These are phyloP conservation scores for Sporothrix inflata DNA, from an alignment of 2,329 filamentous ascomycete genomes.

Conservation along the genomic window DNA sequence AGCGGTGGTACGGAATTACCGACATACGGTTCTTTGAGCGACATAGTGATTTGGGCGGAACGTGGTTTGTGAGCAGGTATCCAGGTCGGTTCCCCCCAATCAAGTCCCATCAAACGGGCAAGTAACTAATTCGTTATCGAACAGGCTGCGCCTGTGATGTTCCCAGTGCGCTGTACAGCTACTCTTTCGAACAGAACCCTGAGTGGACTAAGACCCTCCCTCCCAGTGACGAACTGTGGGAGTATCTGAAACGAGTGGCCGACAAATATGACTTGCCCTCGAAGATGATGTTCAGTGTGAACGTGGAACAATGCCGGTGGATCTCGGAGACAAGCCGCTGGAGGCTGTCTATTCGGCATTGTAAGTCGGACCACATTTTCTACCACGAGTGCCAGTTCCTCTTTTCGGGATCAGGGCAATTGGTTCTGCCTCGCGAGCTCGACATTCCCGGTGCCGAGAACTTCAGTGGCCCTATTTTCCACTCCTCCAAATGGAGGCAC, in stretches of 20 bases:
- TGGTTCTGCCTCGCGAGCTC: not conserved
- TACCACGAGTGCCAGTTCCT: constrained; percentile 21
- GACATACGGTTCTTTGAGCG: constrained; percentile 12
- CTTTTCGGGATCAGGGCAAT: not conserved
- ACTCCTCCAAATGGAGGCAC: not conserved
- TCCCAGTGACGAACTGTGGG: constrained; percentile 17
- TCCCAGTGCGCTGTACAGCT: constrained; percentile 10
- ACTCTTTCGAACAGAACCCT: not conserved
- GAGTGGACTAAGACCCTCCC: not conserved
- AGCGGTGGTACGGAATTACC: constrained; percentile 10
- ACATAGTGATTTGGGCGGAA: not conserved
- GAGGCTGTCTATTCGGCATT: not conserved
- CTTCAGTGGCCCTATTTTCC: not conserved
- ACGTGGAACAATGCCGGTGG: constrained; percentile 1
- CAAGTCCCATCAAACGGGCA: not conserved
- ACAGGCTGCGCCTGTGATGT: constrained; percentile 9
- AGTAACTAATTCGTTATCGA: no score
- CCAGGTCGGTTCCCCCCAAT: not conserved
- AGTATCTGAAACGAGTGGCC: not conserved
- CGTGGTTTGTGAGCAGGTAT: constrained; percentile 8
- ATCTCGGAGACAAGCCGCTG: not conserved
- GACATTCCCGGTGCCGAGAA: constrained; percentile 11
- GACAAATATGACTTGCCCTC: constrained; percentile 3
- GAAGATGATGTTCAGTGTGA: constrained; percentile 9
- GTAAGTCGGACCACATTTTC: not conserved